Base-by-base conservation (phyloP, 2,329 filamentous ascomycete species). In the Alternaria gansuensis region DNA sequence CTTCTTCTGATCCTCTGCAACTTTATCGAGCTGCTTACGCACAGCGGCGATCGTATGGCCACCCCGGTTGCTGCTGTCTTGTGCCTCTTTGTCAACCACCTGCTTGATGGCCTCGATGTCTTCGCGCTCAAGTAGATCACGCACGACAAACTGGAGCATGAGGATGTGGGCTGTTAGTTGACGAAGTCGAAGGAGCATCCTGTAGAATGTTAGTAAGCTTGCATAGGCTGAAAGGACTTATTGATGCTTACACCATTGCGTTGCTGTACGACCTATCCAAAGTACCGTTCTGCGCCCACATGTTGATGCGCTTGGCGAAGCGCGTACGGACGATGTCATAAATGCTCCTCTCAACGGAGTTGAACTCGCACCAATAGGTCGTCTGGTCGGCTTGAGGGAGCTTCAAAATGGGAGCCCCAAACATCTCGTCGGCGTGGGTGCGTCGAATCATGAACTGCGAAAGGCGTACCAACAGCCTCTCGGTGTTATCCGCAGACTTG, bases 361-460 rank as follows among this genome's bases (percentile, higher is more conserved):
- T 85, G 70, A 88, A 86, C 0, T 82, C 65, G 0, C 85, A 74
- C 60, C 68, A 72, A 4, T 80, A 64, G 0, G 80, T 80, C 2
- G 67, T 69, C 51, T 84, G 77, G 7, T 74, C 74, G 0, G 86
- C 81, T 13, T 74, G 71, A 0, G 86, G 86, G 0, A 88, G 76
- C 8, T 80, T 82, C 14, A 88, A 69, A 1, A 89, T 82, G 0
- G 84, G 82, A 0, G 79, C 75, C 1, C 81, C 78, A 59, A 88
- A 84, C 14, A 88, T 76, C 9, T 63, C 54, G 37, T 85, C 83
- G 1, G 74, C 72, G 69, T 87, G 84, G 0, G 85, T 87, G 5
- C 85, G 79, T 5, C 85, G 78, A 14, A 85, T 79, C 81, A 88
- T 84, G 52, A 85, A 81, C 57, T 75, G 78, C 1, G 71, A 66